Evolutionary conservation across 352 stramenopile genomes (phyloP), one percentile per base, ranked within the genome.

Genomic region (Plasmopara muralis): DNA sequence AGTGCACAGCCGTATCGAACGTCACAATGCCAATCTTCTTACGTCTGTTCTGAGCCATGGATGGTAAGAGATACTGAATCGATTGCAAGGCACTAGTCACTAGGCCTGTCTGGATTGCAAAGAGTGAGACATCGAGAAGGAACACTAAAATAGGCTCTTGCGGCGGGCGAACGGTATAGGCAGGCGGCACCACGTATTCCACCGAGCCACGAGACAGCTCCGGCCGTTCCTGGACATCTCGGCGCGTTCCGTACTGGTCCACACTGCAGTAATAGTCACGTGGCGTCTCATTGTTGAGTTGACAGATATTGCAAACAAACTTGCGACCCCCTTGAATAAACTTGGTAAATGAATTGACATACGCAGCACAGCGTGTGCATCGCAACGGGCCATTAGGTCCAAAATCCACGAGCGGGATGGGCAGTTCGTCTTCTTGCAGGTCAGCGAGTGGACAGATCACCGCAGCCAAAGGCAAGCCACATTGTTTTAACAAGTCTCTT

Each of bases 281-380:
- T 9, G 85, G 82, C 6, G 83, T 89, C 52, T 93, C 77, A 62
- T 94, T 95, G 55, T 80, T 60, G 4, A 92, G 73, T 49, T 72
- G 67, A 55, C 86, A 96, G 53, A 96, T 88, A 66, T 95, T 94
- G 73, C 86, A 96, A 25, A 89, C 77, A 55, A 93, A 96, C 57
- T 88, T 87, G 55, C 76, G 74, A 1, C 81, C 85, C 43, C 70
- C 78, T 52, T 95, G 73, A 43, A 89, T 86, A 60, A 91, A 95
- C 56, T 87, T 87, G 29, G 79, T 92, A 55, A 89, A 96, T 29
- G 72, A 86, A 57, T 93, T 95, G 25, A 96, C 81, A 62, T 95
- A 96, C 39, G 79, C 84, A 42, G 68, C 67, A 70, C 86, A 96
- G 2, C 83, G 77, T 14, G 75, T 88, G 70, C 86, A 96, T 40